These are phyloP conservation scores for Cairneyella variabilis DNA, from an alignment of 495 filamentous ascomycete species.

Conservation along the genomic window DNA sequence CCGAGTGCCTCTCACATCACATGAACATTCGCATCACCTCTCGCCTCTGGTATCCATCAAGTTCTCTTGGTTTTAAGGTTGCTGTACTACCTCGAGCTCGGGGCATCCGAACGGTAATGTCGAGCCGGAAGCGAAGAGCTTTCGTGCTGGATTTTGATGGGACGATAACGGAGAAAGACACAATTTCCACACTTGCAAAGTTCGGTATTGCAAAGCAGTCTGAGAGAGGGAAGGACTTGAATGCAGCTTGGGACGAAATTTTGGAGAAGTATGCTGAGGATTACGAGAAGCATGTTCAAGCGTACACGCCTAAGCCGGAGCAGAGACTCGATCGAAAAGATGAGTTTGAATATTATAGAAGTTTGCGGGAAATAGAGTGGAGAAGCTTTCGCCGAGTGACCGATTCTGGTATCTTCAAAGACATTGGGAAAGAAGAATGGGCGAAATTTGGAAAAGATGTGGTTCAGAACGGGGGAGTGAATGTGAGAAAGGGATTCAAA, in stretches of 20 bases:
- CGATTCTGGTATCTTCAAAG: conserved; percentile 14
- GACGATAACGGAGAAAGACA: conserved; percentile 22
- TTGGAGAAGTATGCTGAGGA: conserved; percentile 13
- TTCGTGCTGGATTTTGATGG: conserved; percentile 24
- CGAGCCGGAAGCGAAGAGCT: background rate
- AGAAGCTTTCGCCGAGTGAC: conserved; percentile 20
- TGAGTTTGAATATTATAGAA: conserved; percentile 14
- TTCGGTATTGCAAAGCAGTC: conserved; percentile 7
- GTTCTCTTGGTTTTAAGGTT: background rate
- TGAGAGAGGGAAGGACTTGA: background rate
- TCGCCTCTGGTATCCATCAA: background rate
- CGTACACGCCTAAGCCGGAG: conserved; percentile 7
- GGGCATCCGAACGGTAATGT: background rate
- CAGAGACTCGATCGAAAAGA: conserved; percentile 1
- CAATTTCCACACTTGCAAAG: conserved; percentile 10
- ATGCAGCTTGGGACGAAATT: conserved; percentile 11
- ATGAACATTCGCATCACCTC: too few species aligned
- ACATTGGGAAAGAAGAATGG: conserved; percentile 13
- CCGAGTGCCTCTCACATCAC: too few species aligned
- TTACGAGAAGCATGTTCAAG: conserved; percentile 3
- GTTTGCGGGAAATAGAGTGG: conserved; percentile 9
- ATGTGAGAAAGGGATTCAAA: conserved; percentile 15
- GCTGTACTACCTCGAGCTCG: background rate
- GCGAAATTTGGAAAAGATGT: conserved; percentile 5
- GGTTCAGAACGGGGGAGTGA: conserved; percentile 10